Conservation (phyloP, 1,284 basidiomycete genomes). For the Exobasidium rhododendri region DNA sequence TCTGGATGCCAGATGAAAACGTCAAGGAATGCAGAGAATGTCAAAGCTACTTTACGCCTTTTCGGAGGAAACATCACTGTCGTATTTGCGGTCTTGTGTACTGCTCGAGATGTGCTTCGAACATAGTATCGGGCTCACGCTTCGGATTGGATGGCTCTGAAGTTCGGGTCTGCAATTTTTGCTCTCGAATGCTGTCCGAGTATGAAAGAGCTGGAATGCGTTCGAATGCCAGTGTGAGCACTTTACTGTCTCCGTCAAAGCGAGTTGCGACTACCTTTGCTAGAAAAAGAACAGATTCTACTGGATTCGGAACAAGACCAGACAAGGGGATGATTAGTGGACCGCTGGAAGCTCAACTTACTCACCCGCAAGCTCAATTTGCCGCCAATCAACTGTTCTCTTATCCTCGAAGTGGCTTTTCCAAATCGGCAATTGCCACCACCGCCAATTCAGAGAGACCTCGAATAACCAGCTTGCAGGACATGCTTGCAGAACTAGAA, state of each 20-base stretch:
- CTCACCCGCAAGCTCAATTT: slow-evolving; percentile 42
- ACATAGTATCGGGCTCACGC: slow-evolving; percentile 88
- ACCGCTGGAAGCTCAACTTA: slow-evolving; percentile 51
- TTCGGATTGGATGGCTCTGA: slow-evolving; percentile 61
- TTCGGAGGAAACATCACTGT: slow-evolving; percentile 52
- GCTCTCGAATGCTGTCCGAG: slow-evolving; percentile 82
- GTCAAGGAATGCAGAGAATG: slow-evolving; percentile 68
- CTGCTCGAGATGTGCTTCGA: slow-evolving; percentile 72
- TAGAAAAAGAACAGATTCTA: slow-evolving; percentile 8
- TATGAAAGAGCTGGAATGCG: slow-evolving; percentile 46
- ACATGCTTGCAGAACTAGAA: slow-evolving; percentile 4
- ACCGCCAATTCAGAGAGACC: neutral
- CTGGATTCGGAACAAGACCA: neutral
- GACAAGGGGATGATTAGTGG: slow-evolving; percentile 43
- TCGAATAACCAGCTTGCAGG: slow-evolving; percentile 2
- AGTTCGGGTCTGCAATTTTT: slow-evolving; percentile 90
- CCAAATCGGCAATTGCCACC: neutral
- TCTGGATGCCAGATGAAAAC: slow-evolving; percentile 68
- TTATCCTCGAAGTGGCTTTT: neutral
- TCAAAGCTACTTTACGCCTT: slow-evolving; percentile 45
- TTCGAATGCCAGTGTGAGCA: neutral
- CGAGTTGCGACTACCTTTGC: slow-evolving; percentile 6
- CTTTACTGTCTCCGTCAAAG: neutral
- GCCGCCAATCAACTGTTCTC: slow-evolving; percentile 33
- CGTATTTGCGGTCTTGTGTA: slow-evolving; percentile 55